phyloP scores from a whole-genome alignment of 129 eudicot species.

The Artemisia tridentata region DNA sequence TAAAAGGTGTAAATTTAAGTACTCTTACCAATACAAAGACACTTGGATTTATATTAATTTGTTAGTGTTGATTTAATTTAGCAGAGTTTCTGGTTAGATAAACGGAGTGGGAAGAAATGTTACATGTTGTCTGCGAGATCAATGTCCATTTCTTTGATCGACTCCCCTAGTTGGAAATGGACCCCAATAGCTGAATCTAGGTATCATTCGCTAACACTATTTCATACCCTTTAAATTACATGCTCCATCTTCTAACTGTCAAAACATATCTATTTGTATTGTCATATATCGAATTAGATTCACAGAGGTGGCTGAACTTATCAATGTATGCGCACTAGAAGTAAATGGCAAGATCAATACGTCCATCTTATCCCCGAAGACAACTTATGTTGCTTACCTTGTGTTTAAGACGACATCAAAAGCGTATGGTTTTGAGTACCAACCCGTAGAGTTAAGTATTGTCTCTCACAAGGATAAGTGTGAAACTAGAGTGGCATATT shows the following conservation, averaged over 20 bases:
- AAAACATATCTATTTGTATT: no score
- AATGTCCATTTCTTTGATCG: conserved; percentile 61
- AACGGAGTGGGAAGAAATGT: conserved; percentile 67
- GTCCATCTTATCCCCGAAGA: conserved; percentile 49
- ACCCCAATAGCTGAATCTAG: conserved; percentile 50
- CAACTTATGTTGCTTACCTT: conserved; percentile 56
- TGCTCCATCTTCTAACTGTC: no score
- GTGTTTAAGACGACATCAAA: conserved; percentile 45
- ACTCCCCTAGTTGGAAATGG: conserved; percentile 71
- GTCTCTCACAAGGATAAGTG: conserved; percentile 30
- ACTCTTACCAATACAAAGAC: no score
- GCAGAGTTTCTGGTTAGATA: conserved; percentile 62
- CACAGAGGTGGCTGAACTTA: conserved; percentile 64
- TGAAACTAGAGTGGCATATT: conserved; percentile 24
- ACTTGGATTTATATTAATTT: no score
- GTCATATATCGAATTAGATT: no score
- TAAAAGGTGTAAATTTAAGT: no score
- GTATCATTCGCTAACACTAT: neutral
- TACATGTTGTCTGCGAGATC: conserved; percentile 63
- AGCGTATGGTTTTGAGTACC: conserved; percentile 44
- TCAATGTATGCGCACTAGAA: conserved; percentile 77
- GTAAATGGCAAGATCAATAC: conserved; percentile 48
- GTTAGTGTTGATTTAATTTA: no score
- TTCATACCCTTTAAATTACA: neutral
- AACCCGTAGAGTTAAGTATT: conserved; percentile 26